These are phyloP conservation scores for Boletus rubropictus DNA, from an alignment of 768 basidiomycete genomes.

Conservation along the genomic window DNA sequence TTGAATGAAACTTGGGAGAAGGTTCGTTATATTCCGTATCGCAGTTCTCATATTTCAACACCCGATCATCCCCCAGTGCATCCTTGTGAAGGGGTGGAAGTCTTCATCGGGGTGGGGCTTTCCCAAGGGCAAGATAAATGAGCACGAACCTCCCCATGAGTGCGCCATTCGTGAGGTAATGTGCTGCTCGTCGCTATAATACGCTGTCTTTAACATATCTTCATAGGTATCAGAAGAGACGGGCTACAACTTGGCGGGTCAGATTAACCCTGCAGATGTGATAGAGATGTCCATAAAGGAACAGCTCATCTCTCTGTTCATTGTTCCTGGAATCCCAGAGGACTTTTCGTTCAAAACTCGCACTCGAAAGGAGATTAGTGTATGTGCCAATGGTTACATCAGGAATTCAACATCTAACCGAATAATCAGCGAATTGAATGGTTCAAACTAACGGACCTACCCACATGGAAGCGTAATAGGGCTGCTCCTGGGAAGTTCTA, in stretches of 20 bases:
- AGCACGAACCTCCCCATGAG: slow-evolving; percentile 73
- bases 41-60: slow-evolving; percentile 8
- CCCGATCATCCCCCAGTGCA: slow-evolving; percentile 49
- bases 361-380: slow-evolving; percentile 97
- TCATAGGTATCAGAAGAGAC: slow-evolving; percentile 94
- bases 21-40: slow-evolving; percentile 40
- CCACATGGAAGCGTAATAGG: slow-evolving; percentile 85
- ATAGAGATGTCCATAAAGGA: slow-evolving; percentile 86
- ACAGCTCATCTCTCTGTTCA: slow-evolving; percentile 85
- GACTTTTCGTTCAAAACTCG: slow-evolving; percentile 86
- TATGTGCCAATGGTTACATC: slow-evolving; percentile 35
- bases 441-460: slow-evolving; percentile 85
- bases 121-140: slow-evolving; percentile 99
- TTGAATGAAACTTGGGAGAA: slow-evolving; percentile 90
- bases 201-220: slow-evolving; percentile 10
- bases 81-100: slow-evolving; percentile 99
- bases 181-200: neutral
- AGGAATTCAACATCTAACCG: slow-evolving; percentile 6
- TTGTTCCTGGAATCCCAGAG: slow-evolving; percentile 85
- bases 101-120: slow-evolving; percentile 97
- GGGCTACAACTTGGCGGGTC: slow-evolving; percentile 78
- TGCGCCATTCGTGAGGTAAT: slow-evolving; percentile 92
- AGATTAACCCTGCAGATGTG: slow-evolving; percentile 59
- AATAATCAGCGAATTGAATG: slow-evolving; percentile 86
- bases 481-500: slow-evolving; percentile 78